phyloP scores from a whole-genome alignment of 495 filamentous ascomycete species.

The Entonaema liquescens region DNA sequence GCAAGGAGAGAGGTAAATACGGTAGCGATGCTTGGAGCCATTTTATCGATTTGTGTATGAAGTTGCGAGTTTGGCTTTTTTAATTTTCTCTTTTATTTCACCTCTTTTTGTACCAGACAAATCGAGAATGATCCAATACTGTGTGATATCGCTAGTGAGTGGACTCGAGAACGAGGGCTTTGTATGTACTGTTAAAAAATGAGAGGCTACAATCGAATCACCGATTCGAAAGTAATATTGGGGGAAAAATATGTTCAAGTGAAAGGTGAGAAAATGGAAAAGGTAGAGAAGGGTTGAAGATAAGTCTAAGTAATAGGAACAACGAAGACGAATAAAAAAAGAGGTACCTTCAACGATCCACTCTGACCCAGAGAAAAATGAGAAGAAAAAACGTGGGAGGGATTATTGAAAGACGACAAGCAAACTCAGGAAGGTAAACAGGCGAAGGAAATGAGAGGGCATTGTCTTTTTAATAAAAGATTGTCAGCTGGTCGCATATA shows the following conservation, averaged over 20 bases:
- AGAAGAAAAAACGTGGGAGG: constrained; percentile 24
- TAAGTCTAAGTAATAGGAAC: constrained; percentile 18
- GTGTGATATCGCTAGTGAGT: constrained; percentile 10
- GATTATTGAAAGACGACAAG: constrained; percentile 18
- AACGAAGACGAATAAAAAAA: constrained; percentile 11
- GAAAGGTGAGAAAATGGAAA: constrained; percentile 17
- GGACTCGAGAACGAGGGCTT: constrained; percentile 11
- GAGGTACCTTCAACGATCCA: constrained; percentile 16
- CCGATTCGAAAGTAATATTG: constrained; percentile 24
- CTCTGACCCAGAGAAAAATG: constrained; percentile 25
- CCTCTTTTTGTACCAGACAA: constrained; percentile 40
- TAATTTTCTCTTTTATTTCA: background rate
- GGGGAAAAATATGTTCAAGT: constrained; percentile 18
- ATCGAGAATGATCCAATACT: constrained; percentile 8
- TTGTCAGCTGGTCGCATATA: constrained; percentile 4
- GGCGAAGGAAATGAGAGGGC: constrained; percentile 22
- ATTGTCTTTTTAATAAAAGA: constrained; percentile 24
- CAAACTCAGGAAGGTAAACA: constrained; percentile 5
- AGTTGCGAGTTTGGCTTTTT: background rate
- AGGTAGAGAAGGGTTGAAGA: constrained; percentile 1
- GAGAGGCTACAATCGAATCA: constrained; percentile 23
- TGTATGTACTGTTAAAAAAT: constrained; percentile 10
- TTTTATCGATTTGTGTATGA: constrained; percentile 20
- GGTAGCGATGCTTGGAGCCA: constrained; percentile 44
- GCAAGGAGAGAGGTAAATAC: constrained; percentile 48